A percentile compares a stretch with the other conserved stretches of the same genome.
Evolutionary conservation across 345 rosid genomes (phyloP).

Genomic region (Viola odorata): DNA sequence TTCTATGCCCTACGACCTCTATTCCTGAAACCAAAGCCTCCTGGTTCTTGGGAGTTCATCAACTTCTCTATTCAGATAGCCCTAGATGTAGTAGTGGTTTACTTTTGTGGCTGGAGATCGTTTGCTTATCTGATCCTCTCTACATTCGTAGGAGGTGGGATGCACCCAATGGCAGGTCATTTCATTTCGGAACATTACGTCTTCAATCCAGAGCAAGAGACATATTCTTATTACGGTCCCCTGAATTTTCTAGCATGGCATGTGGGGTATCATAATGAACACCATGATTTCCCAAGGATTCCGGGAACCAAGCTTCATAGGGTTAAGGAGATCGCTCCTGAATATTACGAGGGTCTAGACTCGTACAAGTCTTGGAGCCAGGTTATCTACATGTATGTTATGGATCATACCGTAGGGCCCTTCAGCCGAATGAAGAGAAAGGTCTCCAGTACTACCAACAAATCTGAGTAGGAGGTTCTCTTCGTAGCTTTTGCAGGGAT

Average conservation of each 20-base stretch:
- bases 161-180: conserved; percentile 93
- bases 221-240: conserved; percentile 87
- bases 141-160: conserved; percentile 84
- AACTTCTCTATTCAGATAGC: conserved; percentile 50
- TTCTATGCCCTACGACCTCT: conserved; percentile 79
- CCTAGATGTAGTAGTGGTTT: conserved; percentile 47
- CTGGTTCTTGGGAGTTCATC: conserved; percentile 72
- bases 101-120: conserved; percentile 66
- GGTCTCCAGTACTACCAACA: conserved; percentile 30
- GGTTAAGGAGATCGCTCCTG: conserved; percentile 84
- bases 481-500: background rate
- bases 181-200: conserved; percentile 86
- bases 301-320: conserved; percentile 69
- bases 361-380: conserved; percentile 81
- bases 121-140: conserved; percentile 70
- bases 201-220: conserved; percentile 76
- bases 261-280: conserved; percentile 89
- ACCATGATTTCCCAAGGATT: conserved; percentile 89
- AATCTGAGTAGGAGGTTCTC: conserved; percentile 41
- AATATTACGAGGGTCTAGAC: conserved; percentile 55
- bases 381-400: conserved; percentile 76
- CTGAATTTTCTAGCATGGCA: conserved; percentile 70
- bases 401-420: conserved; percentile 65
- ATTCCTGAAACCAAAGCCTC: conserved; percentile 80
- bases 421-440: conserved; percentile 88